Conservation (phyloP, 176 grass and related monocot species). For the Pontederia crassipes region DNA sequence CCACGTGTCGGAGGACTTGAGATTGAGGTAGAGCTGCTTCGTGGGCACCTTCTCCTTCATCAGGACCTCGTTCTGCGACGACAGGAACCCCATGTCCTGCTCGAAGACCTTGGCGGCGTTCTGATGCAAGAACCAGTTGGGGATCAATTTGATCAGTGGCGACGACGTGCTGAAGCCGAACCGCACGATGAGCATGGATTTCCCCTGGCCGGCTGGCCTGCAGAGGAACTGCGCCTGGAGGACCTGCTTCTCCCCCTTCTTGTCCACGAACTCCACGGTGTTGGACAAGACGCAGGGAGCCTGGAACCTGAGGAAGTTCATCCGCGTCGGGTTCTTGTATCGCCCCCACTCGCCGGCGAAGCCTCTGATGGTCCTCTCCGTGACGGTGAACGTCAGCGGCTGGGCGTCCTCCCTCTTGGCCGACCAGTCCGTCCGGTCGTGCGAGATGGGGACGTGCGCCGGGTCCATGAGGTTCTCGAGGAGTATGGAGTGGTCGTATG, state of each 20-base stretch:
- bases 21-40: slow-evolving; percentile 80
- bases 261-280: slow-evolving; percentile 43
- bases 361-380: slow-evolving; percentile 41
- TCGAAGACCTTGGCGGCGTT: slow-evolving; percentile 81
- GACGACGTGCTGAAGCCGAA: slow-evolving; percentile 41
- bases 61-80: slow-evolving; percentile 90
- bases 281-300: slow-evolving; percentile 75
- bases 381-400: slow-evolving; percentile 66
- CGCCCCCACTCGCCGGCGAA: slow-evolving; percentile 70
- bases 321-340: slow-evolving; percentile 18
- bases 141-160: slow-evolving; percentile 28
- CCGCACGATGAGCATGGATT: slow-evolving; percentile 69
- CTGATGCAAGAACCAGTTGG: slow-evolving; percentile 68
- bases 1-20: slow-evolving; percentile 71
- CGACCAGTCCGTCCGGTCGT: slow-evolving; percentile 94
- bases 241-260: slow-evolving; percentile 48
- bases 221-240: slow-evolving; percentile 78
- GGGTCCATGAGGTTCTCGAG: slow-evolving; percentile 98
- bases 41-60: slow-evolving; percentile 73
- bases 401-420: slow-evolving; percentile 82
- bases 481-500: slow-evolving; percentile 98
- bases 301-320: slow-evolving; percentile 57
- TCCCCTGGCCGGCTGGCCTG: slow-evolving; percentile 64
- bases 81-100: slow-evolving; percentile 98
- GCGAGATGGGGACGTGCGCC: slow-evolving; percentile 88